phyloP scores from a whole-genome alignment of 305 asterid genomes.

The Fraxinus velutina region DNA sequence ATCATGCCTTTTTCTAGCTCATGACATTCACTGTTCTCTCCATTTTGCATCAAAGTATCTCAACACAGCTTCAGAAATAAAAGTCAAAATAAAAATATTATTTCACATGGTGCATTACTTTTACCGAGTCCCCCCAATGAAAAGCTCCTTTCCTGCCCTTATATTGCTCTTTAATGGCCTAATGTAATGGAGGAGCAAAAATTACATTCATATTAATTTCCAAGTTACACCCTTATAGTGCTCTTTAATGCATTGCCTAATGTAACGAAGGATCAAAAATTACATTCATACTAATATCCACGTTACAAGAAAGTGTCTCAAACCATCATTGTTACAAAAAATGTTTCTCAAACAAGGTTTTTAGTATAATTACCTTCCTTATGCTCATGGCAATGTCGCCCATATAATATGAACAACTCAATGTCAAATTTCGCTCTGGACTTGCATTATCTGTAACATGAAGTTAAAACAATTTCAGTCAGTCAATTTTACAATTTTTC shows the following conservation, averaged over 20 bases:
- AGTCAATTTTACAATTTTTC: conserved; percentile 3
- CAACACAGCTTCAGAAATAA: background rate
- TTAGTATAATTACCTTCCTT: conserved; percentile 54
- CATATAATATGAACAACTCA: conserved; percentile 74
- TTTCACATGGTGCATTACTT: background rate
- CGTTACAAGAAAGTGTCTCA: background rate
- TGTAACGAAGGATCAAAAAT: background rate
- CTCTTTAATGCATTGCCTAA: background rate
- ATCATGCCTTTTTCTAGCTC: background rate
- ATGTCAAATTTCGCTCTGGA: conserved; percentile 82
- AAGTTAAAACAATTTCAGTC: conserved; percentile 19
- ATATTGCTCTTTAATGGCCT: background rate
- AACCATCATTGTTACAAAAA: background rate
- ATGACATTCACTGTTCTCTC: background rate
- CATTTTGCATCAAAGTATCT: background rate
- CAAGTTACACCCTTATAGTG: background rate
- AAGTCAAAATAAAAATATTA: background rate
- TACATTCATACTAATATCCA: background rate
- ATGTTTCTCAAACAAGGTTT: background rate
- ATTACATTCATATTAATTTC: background rate
- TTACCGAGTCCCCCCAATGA: background rate
- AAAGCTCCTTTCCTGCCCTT: background rate
- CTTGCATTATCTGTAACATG: conserved; percentile 63
- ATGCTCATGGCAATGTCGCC: conserved; percentile 93
- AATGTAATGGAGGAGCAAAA: background rate